Evolutionary conservation across 108 stramenopile genomes (phyloP), one percentile per base, ranked within the genome.

Genomic region (Cafeteria roenbergensis): DNA sequence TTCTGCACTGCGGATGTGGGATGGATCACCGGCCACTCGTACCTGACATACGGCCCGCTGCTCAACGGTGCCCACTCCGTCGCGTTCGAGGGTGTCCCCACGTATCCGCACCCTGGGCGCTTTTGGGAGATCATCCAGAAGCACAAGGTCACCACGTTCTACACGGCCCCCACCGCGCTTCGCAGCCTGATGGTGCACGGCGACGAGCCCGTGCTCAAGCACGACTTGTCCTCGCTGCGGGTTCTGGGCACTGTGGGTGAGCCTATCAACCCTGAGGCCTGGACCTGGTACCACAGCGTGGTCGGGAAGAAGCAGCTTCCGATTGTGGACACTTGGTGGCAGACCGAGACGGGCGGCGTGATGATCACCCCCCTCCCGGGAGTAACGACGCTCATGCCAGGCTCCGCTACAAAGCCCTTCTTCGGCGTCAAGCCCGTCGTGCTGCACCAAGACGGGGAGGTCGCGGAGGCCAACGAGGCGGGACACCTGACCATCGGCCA

Each of bases 241-340:
- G 76, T 94, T 30, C 77, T 97, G 14, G 96, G 96, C 6, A 83
- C 90, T 32, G 96, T 97, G 36, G 96, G 96, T 8, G 96, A 97
- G 74, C 96, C 96, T 3, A 97, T 97, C 85, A 97, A 97, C 67
- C 95, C 95, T 1, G 93, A 92, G 73, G 95, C 95, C 32, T 97
- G 93, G 92, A 75, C 85, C 48, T 97, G 95, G 95, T 97, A 95
- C 73, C 88, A 86, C 75, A 83, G 92, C 62, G 82, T 84, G 53
- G 89, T 93, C 67, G 96, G 92, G 25, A 79, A 87, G 35, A 68
- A 72, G 58, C 66, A 79, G 31, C 93, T 91, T 69, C 80, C 91
- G 52, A 84, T 94, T 14, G 91, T 91, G 8, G 95, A 97, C 77
- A 97, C 95, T 21, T 97, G 90, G 75, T 97, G 95, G 95, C 75